phyloP scores from a whole-genome alignment of 306 rosid species.

The Cucumis cinereus region DNA sequence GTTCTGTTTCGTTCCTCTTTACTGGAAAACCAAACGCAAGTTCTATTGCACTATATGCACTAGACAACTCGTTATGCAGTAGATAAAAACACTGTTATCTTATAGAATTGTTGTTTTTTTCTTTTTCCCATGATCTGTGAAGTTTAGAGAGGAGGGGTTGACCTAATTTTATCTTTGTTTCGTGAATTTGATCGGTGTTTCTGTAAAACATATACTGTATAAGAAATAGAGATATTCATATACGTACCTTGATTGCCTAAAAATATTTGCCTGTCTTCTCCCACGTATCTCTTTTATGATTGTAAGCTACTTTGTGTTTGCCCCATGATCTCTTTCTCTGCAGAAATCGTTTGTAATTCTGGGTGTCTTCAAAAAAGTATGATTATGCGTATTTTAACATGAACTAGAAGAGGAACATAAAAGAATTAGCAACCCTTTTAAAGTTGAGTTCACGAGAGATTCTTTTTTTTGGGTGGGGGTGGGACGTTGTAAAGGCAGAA shows the following conservation, averaged over 20 bases:
- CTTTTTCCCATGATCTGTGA: neutral
- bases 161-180: neutral
- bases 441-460: neutral
- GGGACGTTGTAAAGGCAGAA: neutral
- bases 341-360: neutral
- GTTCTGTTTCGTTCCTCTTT: conserved; percentile 61
- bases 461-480: neutral
- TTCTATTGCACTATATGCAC: conserved; percentile 45
- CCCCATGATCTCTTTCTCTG: neutral
- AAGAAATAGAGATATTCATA: neutral
- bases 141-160: neutral
- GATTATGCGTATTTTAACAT: neutral
- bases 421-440: neutral
- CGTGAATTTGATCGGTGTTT: neutral
- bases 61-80: conserved; percentile 25
- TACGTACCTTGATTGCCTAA: neutral
- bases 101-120: neutral
- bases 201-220: neutral
- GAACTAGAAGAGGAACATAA: neutral
- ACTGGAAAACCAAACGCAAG: conserved; percentile 49
- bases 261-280: neutral
- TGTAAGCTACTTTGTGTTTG: neutral
- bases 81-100: neutral
- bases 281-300: neutral
- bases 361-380: neutral